Evolutionary conservation across 2,329 filamentous ascomycete species (phyloP).

Genomic region (Colletotrichum falcatum): DNA sequence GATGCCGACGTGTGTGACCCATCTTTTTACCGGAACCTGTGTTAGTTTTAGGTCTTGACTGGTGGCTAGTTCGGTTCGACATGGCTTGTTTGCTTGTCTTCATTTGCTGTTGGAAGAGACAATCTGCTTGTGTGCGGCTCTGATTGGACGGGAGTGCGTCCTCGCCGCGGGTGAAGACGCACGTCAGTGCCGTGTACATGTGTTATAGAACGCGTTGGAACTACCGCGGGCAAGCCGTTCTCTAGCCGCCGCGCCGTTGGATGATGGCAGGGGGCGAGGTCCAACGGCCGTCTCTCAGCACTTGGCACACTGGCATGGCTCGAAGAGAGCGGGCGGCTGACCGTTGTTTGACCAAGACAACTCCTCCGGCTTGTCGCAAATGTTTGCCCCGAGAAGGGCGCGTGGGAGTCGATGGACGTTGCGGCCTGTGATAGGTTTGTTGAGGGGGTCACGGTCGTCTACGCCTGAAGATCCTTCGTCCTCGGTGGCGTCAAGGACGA

Average conservation of each 20-base stretch:
- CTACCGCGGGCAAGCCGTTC: not conserved
- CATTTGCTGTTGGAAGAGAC: conserved; percentile 1
- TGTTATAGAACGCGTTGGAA: conserved; percentile 3
- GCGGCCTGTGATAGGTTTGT: no score
- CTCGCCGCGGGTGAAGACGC: not conserved
- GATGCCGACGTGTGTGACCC: not conserved
- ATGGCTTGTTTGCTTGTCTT: not conserved
- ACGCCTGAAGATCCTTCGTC: no score
- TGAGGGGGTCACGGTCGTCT: no score
- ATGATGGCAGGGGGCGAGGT: not conserved
- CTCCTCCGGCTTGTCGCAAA: not conserved
- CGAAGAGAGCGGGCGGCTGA: not conserved
- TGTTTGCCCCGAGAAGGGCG: not conserved
- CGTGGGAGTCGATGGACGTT: no score
- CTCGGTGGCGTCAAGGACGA: not conserved
- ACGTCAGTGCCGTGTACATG: not conserved
- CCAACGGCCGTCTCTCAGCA: not conserved
- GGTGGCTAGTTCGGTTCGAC: not conserved
- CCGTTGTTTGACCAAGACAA: no score
- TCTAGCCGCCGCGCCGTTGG: not conserved
- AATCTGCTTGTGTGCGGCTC: not conserved
- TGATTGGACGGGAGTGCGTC: not conserved
- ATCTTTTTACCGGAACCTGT: not conserved
- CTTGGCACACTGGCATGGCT: not conserved
- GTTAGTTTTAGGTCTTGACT: no score